Evolutionary conservation across 192 early-diverging fungal genomes (phyloP).

Genomic region (Coemansia asiatica): DNA sequence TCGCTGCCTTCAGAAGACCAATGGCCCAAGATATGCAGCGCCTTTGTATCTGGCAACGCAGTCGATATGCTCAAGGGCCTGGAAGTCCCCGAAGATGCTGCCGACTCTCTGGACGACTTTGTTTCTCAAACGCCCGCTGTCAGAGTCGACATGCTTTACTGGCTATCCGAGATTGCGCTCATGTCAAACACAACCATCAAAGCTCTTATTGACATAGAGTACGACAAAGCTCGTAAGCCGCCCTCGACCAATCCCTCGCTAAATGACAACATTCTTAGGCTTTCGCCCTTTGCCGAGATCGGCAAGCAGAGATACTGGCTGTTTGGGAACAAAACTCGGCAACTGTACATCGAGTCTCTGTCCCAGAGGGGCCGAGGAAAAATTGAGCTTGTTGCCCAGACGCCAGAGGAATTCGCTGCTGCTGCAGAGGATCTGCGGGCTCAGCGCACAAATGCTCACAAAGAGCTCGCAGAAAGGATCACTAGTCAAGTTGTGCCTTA

Average conservation of each 20-base stretch:
- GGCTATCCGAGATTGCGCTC: constrained; percentile 41
- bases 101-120: constrained; percentile 45
- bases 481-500: constrained; percentile 33
- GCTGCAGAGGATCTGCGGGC: constrained; percentile 23
- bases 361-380: constrained; percentile 33
- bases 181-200: constrained; percentile 45
- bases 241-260: constrained; percentile 8
- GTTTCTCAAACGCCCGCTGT: constrained; percentile 27
- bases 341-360: constrained; percentile 37
- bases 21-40: constrained; percentile 46
- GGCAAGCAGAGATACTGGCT: constrained; percentile 53
- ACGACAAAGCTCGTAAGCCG: constrained; percentile 22
- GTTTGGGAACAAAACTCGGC: constrained; percentile 48
- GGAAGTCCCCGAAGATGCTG: constrained; percentile 40
- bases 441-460: constrained; percentile 30
- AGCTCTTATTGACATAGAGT: constrained; percentile 30
- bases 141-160: constrained; percentile 48
- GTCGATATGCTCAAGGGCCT: constrained; percentile 36
- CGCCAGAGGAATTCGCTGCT: constrained; percentile 27
- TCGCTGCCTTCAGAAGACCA: constrained; percentile 20
- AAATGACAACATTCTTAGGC: constrained; percentile 14
- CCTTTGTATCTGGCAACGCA: constrained; percentile 20
- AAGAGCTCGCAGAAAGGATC: constrained; percentile 29
- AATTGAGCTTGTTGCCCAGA: constrained; percentile 48
- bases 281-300: constrained; percentile 47